phyloP scores from a whole-genome alignment of 1,139 yeast species.

The Debaryomyces robertsiae region DNA sequence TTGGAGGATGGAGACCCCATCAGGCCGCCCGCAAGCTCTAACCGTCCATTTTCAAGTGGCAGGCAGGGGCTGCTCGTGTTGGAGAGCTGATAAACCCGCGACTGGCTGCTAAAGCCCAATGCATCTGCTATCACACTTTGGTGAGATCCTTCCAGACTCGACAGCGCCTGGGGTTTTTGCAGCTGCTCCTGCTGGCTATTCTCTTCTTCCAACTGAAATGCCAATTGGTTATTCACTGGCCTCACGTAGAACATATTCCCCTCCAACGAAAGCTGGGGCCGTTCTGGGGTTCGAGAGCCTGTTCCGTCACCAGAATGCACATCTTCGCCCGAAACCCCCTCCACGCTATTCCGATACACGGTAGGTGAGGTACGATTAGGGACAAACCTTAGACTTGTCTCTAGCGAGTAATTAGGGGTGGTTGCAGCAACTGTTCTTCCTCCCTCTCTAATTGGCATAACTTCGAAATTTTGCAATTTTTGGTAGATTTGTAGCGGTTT shows the following conservation, averaged over 20 bases:
- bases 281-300: constrained; percentile 2
- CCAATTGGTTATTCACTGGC: constrained; percentile 2
- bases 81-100: constrained; percentile 40
- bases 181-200: background rate
- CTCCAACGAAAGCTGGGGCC: constrained; percentile 5
- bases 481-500: background rate
- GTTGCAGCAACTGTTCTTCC: constrained; percentile 2
- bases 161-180: background rate
- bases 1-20: constrained; percentile 18
- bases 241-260: constrained; percentile 10
- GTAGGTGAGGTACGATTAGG: constrained; percentile 25
- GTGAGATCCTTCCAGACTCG: constrained; percentile 5
- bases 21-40: constrained; percentile 20
- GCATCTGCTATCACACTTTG: constrained; percentile 47
- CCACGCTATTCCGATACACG: constrained; percentile 18
- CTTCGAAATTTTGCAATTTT: constrained; percentile 7
- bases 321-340: background rate
- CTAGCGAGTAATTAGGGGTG: constrained; percentile 5
- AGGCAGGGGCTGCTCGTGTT: constrained; percentile 6
- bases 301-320: background rate
- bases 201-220: background rate
- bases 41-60: constrained; percentile 6
- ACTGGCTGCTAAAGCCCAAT: constrained; percentile 39
- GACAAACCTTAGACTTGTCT: constrained; percentile 22
- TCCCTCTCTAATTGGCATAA: background rate